Evolutionary conservation across 768 basidiomycete species (phyloP).

Genomic region (Tylopilus intermedius): DNA sequence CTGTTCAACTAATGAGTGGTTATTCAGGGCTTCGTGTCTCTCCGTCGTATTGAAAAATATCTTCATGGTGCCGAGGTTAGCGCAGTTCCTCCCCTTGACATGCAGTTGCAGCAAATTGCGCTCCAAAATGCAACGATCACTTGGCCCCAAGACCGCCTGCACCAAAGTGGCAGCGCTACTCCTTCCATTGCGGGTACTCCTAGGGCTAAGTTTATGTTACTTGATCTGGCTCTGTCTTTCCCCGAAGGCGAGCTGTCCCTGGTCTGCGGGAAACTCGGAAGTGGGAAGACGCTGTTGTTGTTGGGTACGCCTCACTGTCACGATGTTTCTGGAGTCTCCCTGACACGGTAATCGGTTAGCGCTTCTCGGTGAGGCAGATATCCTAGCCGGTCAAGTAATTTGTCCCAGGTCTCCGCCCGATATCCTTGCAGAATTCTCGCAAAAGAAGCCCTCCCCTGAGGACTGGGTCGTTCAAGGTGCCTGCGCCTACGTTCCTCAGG

Average conservation of each 20-base stretch:
- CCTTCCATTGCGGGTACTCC: constrained; percentile 68
- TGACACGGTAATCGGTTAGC: constrained; percentile 35
- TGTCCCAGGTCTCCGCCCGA: constrained; percentile 86
- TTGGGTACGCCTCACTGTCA: constrained; percentile 38
- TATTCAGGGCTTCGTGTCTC: constrained; percentile 67
- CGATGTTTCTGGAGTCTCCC: background rate
- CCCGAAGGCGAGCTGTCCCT: constrained; percentile 75
- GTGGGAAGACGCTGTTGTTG: constrained; percentile 84
- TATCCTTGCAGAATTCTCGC: constrained; percentile 57
- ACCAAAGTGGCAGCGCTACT: constrained; percentile 38
- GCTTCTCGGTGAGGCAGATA: constrained; percentile 55
- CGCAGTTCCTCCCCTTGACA: constrained; percentile 50
- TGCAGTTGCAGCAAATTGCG: constrained; percentile 57
- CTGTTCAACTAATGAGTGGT: background rate
- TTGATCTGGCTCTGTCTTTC: constrained; percentile 75
- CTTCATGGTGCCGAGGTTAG: constrained; percentile 69
- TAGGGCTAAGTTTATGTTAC: constrained; percentile 69
- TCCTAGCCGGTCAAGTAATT: constrained; percentile 73
- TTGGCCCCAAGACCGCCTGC: constrained; percentile 76
- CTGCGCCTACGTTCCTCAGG: constrained; percentile 86
- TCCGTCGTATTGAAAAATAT: constrained; percentile 90
- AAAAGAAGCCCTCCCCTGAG: constrained; percentile 38
- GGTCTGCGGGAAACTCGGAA: constrained; percentile 85
- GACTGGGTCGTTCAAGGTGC: constrained; percentile 76
- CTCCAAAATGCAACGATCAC: constrained; percentile 84